Evolutionary conservation across 83 land plant genomes (phyloP).

Genomic region (Picea engelmannii): DNA sequence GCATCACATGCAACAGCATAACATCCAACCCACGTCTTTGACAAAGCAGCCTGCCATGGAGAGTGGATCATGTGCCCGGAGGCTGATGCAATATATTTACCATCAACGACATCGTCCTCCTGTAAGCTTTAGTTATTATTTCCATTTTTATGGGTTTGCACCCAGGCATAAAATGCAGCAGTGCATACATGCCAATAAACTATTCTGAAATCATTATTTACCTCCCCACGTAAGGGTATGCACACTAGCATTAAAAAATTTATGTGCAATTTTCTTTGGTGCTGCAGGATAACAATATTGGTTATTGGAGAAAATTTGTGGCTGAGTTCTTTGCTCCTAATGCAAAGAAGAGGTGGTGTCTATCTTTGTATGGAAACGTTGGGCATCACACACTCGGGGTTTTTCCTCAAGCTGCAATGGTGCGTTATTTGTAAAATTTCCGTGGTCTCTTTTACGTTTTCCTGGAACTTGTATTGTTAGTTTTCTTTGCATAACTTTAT

Average conservation of each 20-base stretch:
- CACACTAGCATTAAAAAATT: too few species aligned
- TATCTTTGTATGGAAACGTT: conserved; percentile 71
- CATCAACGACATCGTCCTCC: conserved; percentile 46
- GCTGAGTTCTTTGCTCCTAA: conserved; percentile 85
- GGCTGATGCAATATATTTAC: conserved; percentile 50
- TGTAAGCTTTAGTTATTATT: too few species aligned
- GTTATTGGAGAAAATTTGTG: conserved; percentile 89
- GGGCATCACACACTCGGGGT: conserved; percentile 51
- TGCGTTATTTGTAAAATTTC: too few species aligned
- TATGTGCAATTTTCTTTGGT: too few species aligned
- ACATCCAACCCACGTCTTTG: conserved; percentile 28
- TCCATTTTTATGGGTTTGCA: too few species aligned
- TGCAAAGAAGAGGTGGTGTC: conserved; percentile 93
- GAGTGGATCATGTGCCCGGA: conserved; percentile 57
- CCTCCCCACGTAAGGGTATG: too few species aligned
- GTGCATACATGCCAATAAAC: too few species aligned
- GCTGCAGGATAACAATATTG: conserved; percentile 78
- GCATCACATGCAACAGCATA: conserved; percentile 26
- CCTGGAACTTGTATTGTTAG: too few species aligned
- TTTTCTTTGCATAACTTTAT: too few species aligned
- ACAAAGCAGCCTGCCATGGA: conserved; percentile 44
- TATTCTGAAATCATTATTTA: too few species aligned
- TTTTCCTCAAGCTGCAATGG: conserved; percentile 55
- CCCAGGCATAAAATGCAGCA: too few species aligned
- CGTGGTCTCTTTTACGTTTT: too few species aligned